Base-by-base conservation (phyloP, 2,329 filamentous ascomycete genomes). In the Ceratocystis lukuohia region DNA sequence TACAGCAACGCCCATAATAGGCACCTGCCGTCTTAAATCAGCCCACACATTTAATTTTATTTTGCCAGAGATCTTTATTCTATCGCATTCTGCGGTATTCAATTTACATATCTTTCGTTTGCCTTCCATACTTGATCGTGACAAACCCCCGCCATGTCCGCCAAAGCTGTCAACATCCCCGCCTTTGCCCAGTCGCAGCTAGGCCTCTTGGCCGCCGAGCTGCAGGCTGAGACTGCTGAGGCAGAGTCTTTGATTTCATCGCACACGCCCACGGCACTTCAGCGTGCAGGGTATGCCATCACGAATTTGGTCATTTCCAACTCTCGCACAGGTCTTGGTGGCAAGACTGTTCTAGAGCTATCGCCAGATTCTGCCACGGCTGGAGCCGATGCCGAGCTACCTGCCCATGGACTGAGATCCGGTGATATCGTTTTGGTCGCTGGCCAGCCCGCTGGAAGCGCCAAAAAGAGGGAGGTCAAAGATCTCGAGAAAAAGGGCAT, bases 341-440 rank as follows among this genome's bases (percentile, higher is more conserved):
- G 94, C n/a, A 89, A 91, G 70, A 91, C 89, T 0, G 88, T 99
- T 1, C 78, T 96, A 2, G 92, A 96, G 74, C 84, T 99, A 1
- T 77, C 78, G 17, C 79, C 84, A 0, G 93, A 96, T 72, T 77
- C 83, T n/a, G 88, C 91, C 0, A 82, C 87, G 1, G 80, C 82
- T 3, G 69, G 70, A 15, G 66, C 45, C 17, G 61, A 66, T 62
- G 67, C 67, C 8, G 83, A 85, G 69, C 77, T 93, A 22, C 86
- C 87, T 0, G 87, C 90, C 73, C 89, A 93, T 77, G 88, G 88
- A 30, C 77, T 94, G 64, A 80, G 89, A 1, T 81, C 84, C 0
- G 90, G 90, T 1, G 90, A 94, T 74, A 89, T 94, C 68, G 88
- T 93, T 25, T 79, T 87, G 1, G 81, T 93, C 46, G 82, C 85